Base-by-base conservation (phyloP, 2,329 filamentous ascomycete genomes). In the Hypoxylon sp. region DNA sequence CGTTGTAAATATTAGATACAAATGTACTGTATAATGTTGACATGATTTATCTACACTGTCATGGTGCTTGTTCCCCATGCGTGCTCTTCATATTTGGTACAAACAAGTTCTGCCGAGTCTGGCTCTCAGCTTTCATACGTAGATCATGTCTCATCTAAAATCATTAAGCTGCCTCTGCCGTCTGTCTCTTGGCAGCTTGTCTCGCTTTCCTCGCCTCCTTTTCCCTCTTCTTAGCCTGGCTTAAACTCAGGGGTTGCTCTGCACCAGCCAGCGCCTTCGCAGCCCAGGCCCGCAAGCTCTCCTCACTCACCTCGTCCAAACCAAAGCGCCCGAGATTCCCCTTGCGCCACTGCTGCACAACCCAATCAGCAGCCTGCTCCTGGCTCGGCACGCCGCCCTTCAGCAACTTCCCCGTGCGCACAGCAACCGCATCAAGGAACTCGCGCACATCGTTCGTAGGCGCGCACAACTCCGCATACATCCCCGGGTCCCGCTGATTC, bases 391-490 rank as follows among this genome's bases (percentile, higher is more conserved):
- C 79, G 0, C 93, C 94, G 1, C 93, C 92, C 70, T 91, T 91
- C 51, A 86, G 85, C 55, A 98, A 80, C 70, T 93, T 88, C 6
- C 96, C 96, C 8, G 92, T 93, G 73, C 90, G 91, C 58, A 76
- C 83, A 17, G 93, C 94, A 19, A 97, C 88, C 1, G 83, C 87
- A 13, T 88, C 85, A 11, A 99, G 85, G 26, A 98, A 87, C 44
- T 87, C 85, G 52, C 86, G 81, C n/a, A 97, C 84, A 72, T 97
- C 92, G 79, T 98, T 97, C 1, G 96, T 98, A 0, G 94, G 94
- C 37, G 80, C 76, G 54, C 84, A 86, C 77, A 89, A 94, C 10
- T 77, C 84, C 1, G 78, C 75, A 80, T 97, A 97, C 5, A 90
- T 75, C 1, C 72, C 69, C 0, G 91, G 88, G 72, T 91, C 85